A percentile compares a stretch with the other conserved stretches of the same genome.
Evolutionary conservation across 768 basidiomycete genomes (phyloP).

Genomic region (Boletus subcaerulescens): DNA sequence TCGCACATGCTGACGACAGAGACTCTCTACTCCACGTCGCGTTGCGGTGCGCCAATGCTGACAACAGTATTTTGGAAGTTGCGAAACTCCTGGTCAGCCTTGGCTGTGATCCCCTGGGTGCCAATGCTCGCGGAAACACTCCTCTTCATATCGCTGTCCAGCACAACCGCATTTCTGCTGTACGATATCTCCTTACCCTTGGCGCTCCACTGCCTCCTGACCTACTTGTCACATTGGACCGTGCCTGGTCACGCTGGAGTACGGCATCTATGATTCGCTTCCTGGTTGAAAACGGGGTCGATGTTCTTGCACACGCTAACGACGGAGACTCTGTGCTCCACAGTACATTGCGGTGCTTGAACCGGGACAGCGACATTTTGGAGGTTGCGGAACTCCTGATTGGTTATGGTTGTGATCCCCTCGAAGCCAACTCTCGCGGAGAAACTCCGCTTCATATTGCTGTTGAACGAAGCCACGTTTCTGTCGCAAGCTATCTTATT

Average conservation of each 20-base stretch:
- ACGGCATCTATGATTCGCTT: background rate
- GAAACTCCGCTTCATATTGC: background rate
- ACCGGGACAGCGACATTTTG: background rate
- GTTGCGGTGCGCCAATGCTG: background rate
- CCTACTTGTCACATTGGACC: background rate
- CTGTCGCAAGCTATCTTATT: background rate
- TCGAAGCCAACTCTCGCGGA: background rate
- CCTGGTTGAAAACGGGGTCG: background rate
- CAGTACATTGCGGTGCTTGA: background rate
- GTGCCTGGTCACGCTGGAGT: background rate
- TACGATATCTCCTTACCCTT: background rate
- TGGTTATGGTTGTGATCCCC: background rate
- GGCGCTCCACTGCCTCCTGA: background rate
- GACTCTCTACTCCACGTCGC: background rate
- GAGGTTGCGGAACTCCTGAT: background rate
- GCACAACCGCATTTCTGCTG: background rate
- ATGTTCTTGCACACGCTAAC: background rate
- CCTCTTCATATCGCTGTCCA: background rate
- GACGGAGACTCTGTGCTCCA: background rate
- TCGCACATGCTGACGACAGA: background rate
- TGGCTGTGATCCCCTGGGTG: background rate
- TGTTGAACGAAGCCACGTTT: background rate
- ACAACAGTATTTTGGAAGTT: background rate
- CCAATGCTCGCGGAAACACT: background rate
- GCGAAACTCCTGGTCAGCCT: background rate